Conservation (phyloP, 352 stramenopile species). For the Globisporangium radiosum region DNA sequence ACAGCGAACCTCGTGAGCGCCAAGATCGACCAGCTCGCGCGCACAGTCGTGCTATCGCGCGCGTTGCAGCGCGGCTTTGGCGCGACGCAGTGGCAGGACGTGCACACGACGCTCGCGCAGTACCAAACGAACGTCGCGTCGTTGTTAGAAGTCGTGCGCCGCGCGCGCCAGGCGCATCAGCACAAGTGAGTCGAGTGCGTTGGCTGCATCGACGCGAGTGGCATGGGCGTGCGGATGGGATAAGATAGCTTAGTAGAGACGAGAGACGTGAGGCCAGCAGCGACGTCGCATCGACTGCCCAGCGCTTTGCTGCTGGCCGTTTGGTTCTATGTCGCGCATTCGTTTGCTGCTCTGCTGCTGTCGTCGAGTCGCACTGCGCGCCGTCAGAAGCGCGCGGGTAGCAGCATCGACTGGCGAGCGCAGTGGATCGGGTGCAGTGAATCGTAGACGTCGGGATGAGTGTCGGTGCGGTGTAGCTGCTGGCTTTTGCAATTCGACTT, state of each 20-base stretch:
- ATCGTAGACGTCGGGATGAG: too few species aligned
- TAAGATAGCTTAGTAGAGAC: not conserved
- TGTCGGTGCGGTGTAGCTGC: not conserved
- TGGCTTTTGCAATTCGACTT: conserved; percentile 3
- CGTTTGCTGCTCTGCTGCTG: too few species aligned
- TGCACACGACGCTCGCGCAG: conserved; percentile 83
- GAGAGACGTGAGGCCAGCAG: too few species aligned
- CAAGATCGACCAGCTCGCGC: conserved; percentile 93
- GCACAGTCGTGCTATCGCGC: conserved; percentile 85
- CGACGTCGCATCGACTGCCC: too few species aligned
- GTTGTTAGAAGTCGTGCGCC: conserved; percentile 83
- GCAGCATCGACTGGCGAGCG: not conserved
- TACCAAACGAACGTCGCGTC: conserved; percentile 92
- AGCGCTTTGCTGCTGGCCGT: not conserved
- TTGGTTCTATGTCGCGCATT: not conserved
- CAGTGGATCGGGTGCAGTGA: not conserved
- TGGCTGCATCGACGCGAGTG: too few species aligned
- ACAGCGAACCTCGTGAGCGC: conserved; percentile 86
- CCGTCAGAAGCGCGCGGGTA: not conserved
- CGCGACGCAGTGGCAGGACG: conserved; percentile 84
- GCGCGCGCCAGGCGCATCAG: conserved; percentile 58
- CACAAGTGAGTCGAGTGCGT: conserved; percentile 27
- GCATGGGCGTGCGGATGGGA: not conserved
- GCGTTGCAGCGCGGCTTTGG: conserved; percentile 80
- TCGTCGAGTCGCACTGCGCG: not conserved